phyloP scores from a whole-genome alignment of 768 basidiomycete species.

The Termitomyces sp. region DNA sequence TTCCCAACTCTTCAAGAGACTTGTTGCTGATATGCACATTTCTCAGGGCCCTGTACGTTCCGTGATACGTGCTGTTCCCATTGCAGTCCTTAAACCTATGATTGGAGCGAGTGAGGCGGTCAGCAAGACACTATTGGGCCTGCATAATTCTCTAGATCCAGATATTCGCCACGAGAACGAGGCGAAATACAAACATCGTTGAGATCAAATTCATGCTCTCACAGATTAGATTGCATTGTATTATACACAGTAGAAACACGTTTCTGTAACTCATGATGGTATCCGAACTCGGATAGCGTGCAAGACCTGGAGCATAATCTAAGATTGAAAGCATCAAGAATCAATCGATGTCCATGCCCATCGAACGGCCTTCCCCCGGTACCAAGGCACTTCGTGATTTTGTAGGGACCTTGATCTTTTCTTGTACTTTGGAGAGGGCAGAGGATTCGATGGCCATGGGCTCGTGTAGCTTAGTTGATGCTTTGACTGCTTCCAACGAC shows the following conservation, averaged over 20 bases:
- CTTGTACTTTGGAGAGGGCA: constrained; percentile 50
- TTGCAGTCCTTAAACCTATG: constrained; percentile 96
- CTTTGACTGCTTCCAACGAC: constrained; percentile 50
- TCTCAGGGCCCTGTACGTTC: constrained; percentile 85
- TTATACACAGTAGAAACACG: constrained; percentile 14
- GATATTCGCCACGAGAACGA: constrained; percentile 77
- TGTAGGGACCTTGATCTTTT: constrained; percentile 73
- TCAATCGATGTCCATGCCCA: constrained; percentile 90
- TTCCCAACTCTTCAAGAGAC: background rate
- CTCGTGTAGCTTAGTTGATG: constrained; percentile 63
- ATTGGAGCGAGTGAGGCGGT: constrained; percentile 97
- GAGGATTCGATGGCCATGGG: constrained; percentile 47
- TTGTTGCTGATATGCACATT: constrained; percentile 6
- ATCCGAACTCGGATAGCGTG: background rate
- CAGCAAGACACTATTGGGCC: constrained; percentile 89
- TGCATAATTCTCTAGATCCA: constrained; percentile 92
- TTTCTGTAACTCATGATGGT: background rate
- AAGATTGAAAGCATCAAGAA: background rate
- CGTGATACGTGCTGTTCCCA: constrained; percentile 95
- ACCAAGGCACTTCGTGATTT: constrained; percentile 73
- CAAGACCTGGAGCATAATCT: background rate
- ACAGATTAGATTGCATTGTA: constrained; percentile 13
- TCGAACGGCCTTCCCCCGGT: constrained; percentile 78
- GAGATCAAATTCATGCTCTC: constrained; percentile 13
- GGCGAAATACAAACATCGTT: constrained; percentile 91